Percentiles rank a stretch among this genome's conserved stretches.
Evolutionary conservation across 495 filamentous ascomycete genomes (phyloP).

Genomic region (Rhizodiscina lignyota): DNA sequence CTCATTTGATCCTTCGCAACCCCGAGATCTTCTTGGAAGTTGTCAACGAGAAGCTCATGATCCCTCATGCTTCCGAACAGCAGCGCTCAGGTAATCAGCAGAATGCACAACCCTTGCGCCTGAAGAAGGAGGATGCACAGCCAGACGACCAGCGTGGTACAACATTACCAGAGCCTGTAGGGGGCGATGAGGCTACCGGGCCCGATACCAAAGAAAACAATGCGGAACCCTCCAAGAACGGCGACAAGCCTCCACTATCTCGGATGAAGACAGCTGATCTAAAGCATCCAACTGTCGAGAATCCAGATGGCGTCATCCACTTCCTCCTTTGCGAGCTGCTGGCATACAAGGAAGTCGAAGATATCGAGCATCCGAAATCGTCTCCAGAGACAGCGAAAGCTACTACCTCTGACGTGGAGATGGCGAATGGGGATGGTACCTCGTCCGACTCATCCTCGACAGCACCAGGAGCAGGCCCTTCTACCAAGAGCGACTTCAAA

Average conservation of each 20-base stretch:
- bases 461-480: constrained; percentile 32
- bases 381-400: constrained; percentile 30
- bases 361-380: constrained; percentile 42
- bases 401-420: constrained; percentile 32
- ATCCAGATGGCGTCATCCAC: constrained; percentile 89
- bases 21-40: constrained; percentile 83
- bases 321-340: constrained; percentile 89
- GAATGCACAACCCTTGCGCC: constrained; percentile 37
- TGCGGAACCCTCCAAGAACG: constrained; percentile 8
- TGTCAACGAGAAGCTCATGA: constrained; percentile 61
- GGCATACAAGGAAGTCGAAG: constrained; percentile 81
- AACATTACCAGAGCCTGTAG: constrained; percentile 8
- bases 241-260: not conserved
- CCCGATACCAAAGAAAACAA: constrained; percentile 37
- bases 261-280: constrained; percentile 39
- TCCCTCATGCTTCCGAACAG: no score
- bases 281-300: constrained; percentile 76
- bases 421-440: constrained; percentile 15
- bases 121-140: constrained; percentile 31
- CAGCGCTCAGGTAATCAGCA: no score
- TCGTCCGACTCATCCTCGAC: not conserved
- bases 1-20: constrained; percentile 66
- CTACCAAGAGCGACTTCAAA: constrained; percentile 67
- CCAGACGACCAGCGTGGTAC: constrained; percentile 1
- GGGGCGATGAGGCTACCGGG: constrained; percentile 25